These are phyloP conservation scores for Cyberlindnera euphorbiiphila DNA, from an alignment of 805 yeast genomes.

Conservation along the genomic window DNA sequence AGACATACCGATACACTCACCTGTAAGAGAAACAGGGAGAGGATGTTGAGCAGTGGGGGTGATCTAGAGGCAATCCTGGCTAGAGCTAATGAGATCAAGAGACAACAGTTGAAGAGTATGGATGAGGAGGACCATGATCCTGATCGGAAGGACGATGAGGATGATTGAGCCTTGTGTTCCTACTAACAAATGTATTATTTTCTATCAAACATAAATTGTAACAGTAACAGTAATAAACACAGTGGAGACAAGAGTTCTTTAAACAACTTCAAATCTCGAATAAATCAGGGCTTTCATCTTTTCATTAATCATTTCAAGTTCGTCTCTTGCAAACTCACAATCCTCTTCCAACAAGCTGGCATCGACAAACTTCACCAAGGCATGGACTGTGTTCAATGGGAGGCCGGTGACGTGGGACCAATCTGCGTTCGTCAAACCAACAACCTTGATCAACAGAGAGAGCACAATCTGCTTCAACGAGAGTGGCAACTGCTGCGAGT, in stretches of 20 bases:
- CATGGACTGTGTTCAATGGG: constrained; percentile 3
- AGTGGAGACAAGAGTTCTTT: constrained; percentile 6
- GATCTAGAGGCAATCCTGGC: constrained; percentile 33
- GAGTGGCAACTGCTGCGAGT: constrained; percentile 5
- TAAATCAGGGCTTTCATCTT: constrained; percentile 22
- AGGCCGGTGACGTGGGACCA: constrained; percentile 19
- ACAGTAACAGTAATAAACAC: too few relatives aligned
- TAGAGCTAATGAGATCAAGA: constrained; percentile 18
- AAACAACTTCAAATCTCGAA: constrained; percentile 21
- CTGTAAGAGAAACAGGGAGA: constrained; percentile 66
- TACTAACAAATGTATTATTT: background rate
- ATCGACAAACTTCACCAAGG: constrained; percentile 4
- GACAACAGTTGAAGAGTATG: constrained; percentile 2
- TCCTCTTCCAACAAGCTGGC: constrained; percentile 8
- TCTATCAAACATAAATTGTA: background rate
- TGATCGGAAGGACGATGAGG: constrained; percentile 8
- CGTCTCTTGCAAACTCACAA: constrained; percentile 11
- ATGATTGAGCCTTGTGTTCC: background rate
- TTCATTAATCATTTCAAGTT: constrained; percentile 19
- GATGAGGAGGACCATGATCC: constrained; percentile 6
- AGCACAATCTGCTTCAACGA: constrained; percentile 17
- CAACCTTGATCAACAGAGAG: constrained; percentile 8
- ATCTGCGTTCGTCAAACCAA: constrained; percentile 4
- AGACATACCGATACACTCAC: constrained; percentile 73
- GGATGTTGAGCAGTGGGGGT: constrained; percentile 37